Conservation (phyloP, 805 yeast genomes). For the Priceomyces haplophilus region DNA sequence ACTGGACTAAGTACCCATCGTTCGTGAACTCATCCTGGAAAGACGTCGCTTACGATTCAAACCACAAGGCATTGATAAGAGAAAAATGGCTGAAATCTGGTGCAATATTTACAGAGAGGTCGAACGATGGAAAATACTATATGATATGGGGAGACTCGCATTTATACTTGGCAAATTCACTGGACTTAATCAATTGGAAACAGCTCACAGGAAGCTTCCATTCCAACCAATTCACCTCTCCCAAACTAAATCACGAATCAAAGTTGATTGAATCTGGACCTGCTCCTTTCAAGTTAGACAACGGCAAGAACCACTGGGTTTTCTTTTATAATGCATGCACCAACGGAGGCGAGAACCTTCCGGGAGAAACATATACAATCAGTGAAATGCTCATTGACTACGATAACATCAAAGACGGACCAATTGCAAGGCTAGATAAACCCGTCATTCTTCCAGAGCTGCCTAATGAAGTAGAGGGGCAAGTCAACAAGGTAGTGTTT, state of each 20-base stretch:
- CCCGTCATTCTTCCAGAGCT: constrained; percentile 35
- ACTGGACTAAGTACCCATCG: constrained; percentile 39
- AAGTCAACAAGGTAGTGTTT: constrained; percentile 41
- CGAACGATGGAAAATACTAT: constrained; percentile 33
- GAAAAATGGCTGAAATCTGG: constrained; percentile 42
- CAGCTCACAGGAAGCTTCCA: constrained; percentile 18
- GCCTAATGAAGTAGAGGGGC: constrained; percentile 35
- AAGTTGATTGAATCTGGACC: constrained; percentile 42
- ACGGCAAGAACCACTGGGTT: constrained; percentile 30
- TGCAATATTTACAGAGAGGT: constrained; percentile 33
- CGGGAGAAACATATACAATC: constrained; percentile 31
- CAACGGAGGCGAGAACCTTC: constrained; percentile 30
- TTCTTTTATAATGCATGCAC: constrained; percentile 40
- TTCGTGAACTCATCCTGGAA: constrained; percentile 30
- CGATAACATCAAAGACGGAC: constrained; percentile 32
- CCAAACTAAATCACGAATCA: constrained; percentile 29
- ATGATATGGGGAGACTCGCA: constrained; percentile 45
- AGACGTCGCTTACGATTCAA: constrained; percentile 26
- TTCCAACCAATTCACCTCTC: constrained; percentile 24
- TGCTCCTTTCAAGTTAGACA: constrained; percentile 36
- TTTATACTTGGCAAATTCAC: constrained; percentile 34
- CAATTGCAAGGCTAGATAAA: constrained; percentile 34
- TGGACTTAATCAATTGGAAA: constrained; percentile 35
- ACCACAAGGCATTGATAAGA: constrained; percentile 26
- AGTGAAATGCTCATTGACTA: constrained; percentile 42